These are phyloP conservation scores for Kodamaea fukazawae DNA, from an alignment of 805 yeast genomes.

Conservation along the genomic window DNA sequence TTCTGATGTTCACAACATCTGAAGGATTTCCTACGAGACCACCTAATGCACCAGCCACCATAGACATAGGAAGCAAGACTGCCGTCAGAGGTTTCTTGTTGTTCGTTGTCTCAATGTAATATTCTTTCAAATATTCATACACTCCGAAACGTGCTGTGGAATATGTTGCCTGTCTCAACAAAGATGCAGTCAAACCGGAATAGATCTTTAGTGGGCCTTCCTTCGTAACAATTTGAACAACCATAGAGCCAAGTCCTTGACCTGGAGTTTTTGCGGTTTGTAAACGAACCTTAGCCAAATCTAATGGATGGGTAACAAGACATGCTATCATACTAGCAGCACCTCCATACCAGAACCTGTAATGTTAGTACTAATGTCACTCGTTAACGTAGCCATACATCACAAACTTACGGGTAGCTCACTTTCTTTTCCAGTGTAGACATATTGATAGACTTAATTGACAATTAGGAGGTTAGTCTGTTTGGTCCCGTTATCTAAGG, in stretches of 20 bases:
- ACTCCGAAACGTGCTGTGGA: slow-evolving; percentile 84
- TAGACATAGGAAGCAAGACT: slow-evolving; percentile 69
- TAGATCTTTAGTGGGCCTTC: slow-evolving; percentile 75
- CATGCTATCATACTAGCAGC: slow-evolving; percentile 68
- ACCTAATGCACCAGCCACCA: slow-evolving; percentile 83
- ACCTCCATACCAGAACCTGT: slow-evolving; percentile 63
- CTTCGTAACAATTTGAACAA: slow-evolving; percentile 52
- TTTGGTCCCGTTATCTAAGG: too few relatives aligned
- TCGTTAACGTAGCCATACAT: neutral
- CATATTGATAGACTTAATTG: slow-evolving; percentile 1
- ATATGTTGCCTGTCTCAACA: slow-evolving; percentile 83
- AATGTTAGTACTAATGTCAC: slow-evolving; percentile 13
- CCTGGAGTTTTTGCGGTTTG: slow-evolving; percentile 75
- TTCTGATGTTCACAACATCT: slow-evolving; percentile 82
- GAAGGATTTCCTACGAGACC: slow-evolving; percentile 87
- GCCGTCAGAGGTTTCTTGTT: slow-evolving; percentile 52
- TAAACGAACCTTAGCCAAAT: slow-evolving; percentile 80
- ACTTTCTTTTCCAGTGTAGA: slow-evolving; percentile 11
- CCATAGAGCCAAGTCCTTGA: slow-evolving; percentile 59
- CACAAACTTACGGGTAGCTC: slow-evolving; percentile 14
- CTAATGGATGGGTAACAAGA: slow-evolving; percentile 75
- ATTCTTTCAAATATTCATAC: slow-evolving; percentile 73
- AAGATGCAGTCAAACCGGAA: slow-evolving; percentile 77
- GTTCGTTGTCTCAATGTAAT: slow-evolving; percentile 35
- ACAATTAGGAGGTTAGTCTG: too few relatives aligned